phyloP scores from a whole-genome alignment of 306 rosid genomes.

The Fagus crenata region DNA sequence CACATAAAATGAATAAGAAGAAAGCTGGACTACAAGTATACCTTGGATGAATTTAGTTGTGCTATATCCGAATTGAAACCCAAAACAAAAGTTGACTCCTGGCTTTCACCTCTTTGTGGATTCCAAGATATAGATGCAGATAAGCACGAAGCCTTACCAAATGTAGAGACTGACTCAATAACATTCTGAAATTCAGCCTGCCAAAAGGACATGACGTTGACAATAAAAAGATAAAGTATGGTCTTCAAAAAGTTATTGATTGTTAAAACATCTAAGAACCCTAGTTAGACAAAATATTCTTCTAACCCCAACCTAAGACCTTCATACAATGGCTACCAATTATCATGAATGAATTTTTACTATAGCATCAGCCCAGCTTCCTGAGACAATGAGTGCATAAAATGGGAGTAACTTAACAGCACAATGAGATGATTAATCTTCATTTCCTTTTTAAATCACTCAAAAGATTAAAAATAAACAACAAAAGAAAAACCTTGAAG shows the following conservation, averaged over 20 bases:
- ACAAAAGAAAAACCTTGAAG: background rate
- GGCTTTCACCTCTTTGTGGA: constrained; percentile 59
- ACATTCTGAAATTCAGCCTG: constrained; percentile 97
- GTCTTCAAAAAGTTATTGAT: background rate
- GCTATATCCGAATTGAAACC: constrained; percentile 73
- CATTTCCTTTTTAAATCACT: background rate
- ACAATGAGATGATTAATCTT: background rate
- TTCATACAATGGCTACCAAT: background rate
- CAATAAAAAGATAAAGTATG: background rate
- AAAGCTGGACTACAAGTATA: constrained; percentile 25
- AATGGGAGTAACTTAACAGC: background rate
- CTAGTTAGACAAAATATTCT: background rate
- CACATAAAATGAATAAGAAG: constrained; percentile 24
- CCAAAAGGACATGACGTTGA: constrained; percentile 12
- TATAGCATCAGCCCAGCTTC: background rate
- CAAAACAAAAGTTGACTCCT: constrained; percentile 67
- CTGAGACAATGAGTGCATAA: background rate
- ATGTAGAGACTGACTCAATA: constrained; percentile 68
- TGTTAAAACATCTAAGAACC: background rate
- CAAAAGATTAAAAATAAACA: background rate
- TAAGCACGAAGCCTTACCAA: constrained; percentile 64
- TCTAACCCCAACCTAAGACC: background rate
- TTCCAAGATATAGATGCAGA: constrained; percentile 90
- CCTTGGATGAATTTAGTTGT: constrained; percentile 89
- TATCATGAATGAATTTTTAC: background rate